Evolutionary conservation across 139 green algal genomes (phyloP), one percentile per base, ranked within the genome.

Genomic region (Raphidocelis subcapitata): DNA sequence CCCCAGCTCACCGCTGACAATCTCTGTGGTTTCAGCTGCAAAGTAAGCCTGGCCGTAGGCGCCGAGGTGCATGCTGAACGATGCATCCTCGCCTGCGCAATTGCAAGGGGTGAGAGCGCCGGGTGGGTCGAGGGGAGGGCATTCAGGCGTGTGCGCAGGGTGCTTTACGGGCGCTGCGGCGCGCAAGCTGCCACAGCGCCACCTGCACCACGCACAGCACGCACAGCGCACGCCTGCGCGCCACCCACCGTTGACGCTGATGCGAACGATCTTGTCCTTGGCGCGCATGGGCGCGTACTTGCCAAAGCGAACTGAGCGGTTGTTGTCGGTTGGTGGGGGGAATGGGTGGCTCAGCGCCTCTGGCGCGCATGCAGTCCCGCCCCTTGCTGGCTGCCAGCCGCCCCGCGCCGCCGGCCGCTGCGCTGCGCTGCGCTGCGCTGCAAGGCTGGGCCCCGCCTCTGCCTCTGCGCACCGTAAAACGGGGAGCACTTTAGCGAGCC

Each of bases 261-360:
- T 86, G 23, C 82, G 77, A 16, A 97, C 91, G 20, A 77, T 47
- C 41, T 85, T 84, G 67, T 97, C 86, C 21, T 86, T 84, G 44
- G 73, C 84, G 35, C 91, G 79, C 26, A 95, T 76, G n/a, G 88
- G 86, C 3, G 94, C 92, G 81, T 97, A 98, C 75, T 97, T 97
- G 49, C 93, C 93, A 78, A 98, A 98, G 2, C 94, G 90, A 32
- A 98, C 92, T 94, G 86, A n/a, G n/a, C n/a, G n/a, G n/a, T n/a
- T n/a, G n/a, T n/a, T n/a, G n/a, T n/a, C n/a, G n/a, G n/a, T n/a
- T n/a, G n/a, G n/a, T n/a, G n/a, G n/a, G n/a, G n/a, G n/a, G n/a
- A n/a, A n/a, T n/a, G n/a, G n/a, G n/a, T n/a, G n/a, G n/a, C n/a
- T n/a, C n/a, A n/a, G n/a, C n/a, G n/a, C n/a, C n/a, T n/a, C n/a